Percentiles rank a stretch among this genome's conserved stretches.
Conservation (phyloP, 2,329 filamentous ascomycete species). For the Aspergillus sp. region DNA sequence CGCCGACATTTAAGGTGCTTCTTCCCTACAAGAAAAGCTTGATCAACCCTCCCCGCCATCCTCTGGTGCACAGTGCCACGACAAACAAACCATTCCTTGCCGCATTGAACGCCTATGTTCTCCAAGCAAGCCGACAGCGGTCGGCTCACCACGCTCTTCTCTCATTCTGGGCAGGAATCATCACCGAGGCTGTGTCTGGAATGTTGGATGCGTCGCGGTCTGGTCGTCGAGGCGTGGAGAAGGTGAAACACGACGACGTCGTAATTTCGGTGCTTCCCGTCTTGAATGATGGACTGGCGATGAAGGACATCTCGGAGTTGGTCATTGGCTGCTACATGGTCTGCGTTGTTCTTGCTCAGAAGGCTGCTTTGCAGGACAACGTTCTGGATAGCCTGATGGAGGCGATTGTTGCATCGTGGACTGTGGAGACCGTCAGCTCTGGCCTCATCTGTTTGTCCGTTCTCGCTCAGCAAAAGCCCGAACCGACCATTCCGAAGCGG, state of each 20-base stretch:
- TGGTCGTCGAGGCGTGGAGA: conserved; percentile 72
- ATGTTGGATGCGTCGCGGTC: conserved; percentile 77
- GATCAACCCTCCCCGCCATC: conserved; percentile 72
- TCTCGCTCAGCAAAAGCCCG: conserved; percentile 74
- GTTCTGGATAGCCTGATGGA: conserved; percentile 88
- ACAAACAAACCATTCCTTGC: conserved; percentile 75
- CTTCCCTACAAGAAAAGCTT: conserved; percentile 79
- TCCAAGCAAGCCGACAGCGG: conserved; percentile 68
- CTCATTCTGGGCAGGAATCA: conserved; percentile 87
- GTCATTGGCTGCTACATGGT: conserved; percentile 92
- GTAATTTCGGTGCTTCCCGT: conserved; percentile 68
- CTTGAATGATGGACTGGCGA: conserved; percentile 73
- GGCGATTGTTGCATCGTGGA: conserved; percentile 76
- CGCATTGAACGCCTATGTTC: conserved; percentile 73
- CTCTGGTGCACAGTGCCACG: conserved; percentile 79
- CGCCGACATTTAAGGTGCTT: conserved; percentile 77
- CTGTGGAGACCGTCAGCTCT: conserved; percentile 66
- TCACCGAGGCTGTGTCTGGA: conserved; percentile 79
- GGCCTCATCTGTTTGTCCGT: conserved; percentile 79
- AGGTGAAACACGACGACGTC: conserved; percentile 75
- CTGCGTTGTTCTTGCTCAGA: conserved; percentile 78
- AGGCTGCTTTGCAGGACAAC: conserved; percentile 73
- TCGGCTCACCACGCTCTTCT: conserved; percentile 76
- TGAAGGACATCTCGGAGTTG: conserved; percentile 73
- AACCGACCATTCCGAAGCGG: conserved; percentile 66